These are phyloP conservation scores for Pyricularia sp. DNA, from an alignment of 2,329 filamentous ascomycete genomes.

Conservation along the genomic window DNA sequence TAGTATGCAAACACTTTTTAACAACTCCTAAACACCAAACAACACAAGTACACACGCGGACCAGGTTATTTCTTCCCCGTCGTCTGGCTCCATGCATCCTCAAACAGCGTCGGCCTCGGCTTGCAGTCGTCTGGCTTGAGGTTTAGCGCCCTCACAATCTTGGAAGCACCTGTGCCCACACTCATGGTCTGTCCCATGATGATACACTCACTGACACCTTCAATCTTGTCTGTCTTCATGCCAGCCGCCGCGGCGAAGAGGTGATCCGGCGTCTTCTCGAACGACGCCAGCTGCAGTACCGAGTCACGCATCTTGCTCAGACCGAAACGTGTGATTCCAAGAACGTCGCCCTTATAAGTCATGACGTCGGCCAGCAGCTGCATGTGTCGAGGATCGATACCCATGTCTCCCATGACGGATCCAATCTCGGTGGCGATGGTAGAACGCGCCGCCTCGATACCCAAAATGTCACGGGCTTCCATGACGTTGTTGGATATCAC, in stretches of 20 bases:
- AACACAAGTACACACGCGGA: background rate
- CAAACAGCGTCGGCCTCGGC: slow-evolving; percentile 57
- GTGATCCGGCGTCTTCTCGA: slow-evolving; percentile 97
- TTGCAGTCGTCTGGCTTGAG: slow-evolving; percentile 50
- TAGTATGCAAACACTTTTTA: background rate
- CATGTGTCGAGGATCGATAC: slow-evolving; percentile 96
- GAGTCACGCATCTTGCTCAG: slow-evolving; percentile 93
- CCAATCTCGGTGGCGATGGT: slow-evolving; percentile 87
- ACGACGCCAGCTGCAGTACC: slow-evolving; percentile 87
- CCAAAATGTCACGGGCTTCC: slow-evolving; percentile 78
- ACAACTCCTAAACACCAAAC: background rate
- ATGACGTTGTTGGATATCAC: slow-evolving; percentile 80
- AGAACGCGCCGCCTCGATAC: slow-evolving; percentile 85
- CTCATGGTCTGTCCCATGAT: slow-evolving; percentile 96
- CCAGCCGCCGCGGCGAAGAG: slow-evolving; percentile 88
- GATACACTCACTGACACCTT: slow-evolving; percentile 92
- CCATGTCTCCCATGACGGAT: slow-evolving; percentile 86
- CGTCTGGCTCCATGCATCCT: slow-evolving; percentile 49
- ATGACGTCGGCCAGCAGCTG: slow-evolving; percentile 94
- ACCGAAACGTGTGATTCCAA: slow-evolving; percentile 94
- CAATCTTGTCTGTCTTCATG: slow-evolving; percentile 86
- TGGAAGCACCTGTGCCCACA: slow-evolving; percentile 85
- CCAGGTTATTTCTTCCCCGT: background rate
- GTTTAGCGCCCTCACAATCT: slow-evolving; percentile 71
- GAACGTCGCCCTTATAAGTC: slow-evolving; percentile 96